A percentile compares a stretch with the other conserved stretches of the same genome.
Conservation (phyloP, 768 basidiomycete species). For the Glaciozyma martinii region DNA sequence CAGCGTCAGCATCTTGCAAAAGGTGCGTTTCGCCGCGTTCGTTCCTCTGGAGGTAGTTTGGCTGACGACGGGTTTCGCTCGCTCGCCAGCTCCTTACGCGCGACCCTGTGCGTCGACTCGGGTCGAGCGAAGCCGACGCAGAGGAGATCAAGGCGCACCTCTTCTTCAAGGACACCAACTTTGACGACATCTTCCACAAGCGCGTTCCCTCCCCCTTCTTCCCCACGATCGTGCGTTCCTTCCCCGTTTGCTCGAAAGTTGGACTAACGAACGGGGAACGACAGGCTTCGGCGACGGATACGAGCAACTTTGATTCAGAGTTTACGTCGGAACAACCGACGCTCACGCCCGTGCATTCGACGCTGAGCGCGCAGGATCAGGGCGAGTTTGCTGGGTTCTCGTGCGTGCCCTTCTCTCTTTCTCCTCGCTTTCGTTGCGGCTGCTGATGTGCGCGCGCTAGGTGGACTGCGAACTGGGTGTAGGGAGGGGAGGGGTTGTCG, state of each 20-base stretch:
- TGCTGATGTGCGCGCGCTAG: not conserved
- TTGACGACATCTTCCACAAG: conserved; percentile 93
- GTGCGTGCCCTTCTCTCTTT: not conserved
- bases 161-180: conserved; percentile 97
- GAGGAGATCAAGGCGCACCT: conserved; percentile 95
- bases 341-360: conserved; percentile 91
- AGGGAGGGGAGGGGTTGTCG: not conserved
- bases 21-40: conserved; percentile 46
- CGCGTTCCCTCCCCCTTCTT: conserved; percentile 95
- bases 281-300: conserved; percentile 37
- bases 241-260: not conserved
- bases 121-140: conserved; percentile 83
- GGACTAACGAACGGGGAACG: conserved; percentile 31
- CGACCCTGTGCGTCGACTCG: conserved; percentile 81
- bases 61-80: not conserved
- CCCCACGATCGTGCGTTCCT: conserved; percentile 74
- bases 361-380: conserved; percentile 80
- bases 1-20: conserved; percentile 88
- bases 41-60: conserved; percentile 1
- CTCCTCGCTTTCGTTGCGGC: not conserved
- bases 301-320: conserved; percentile 77
- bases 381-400: conserved; percentile 60
- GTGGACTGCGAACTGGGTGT: conserved; percentile 16
- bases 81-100: conserved; percentile 71
- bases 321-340: conserved; percentile 86